phyloP scores from a whole-genome alignment of 1,139 yeast genomes.

The Sugiyamaella xylanicola region DNA sequence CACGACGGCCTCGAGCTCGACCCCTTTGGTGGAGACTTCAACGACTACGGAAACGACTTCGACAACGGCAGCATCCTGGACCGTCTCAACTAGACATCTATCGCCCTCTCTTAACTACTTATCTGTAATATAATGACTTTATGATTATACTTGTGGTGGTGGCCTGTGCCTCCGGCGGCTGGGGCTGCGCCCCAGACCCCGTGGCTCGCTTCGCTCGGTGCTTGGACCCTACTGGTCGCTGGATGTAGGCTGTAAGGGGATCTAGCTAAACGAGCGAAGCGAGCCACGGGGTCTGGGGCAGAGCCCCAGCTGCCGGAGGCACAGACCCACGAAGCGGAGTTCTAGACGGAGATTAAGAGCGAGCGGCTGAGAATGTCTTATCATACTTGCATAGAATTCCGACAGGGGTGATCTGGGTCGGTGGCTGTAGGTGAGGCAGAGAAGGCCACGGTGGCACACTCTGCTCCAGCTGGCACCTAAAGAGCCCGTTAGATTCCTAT shows the following conservation, averaged over 20 bases:
- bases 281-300: constrained; percentile 6
- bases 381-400: not conserved
- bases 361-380: not conserved
- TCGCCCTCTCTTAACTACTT: not conserved
- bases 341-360: not conserved
- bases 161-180: constrained; percentile 4
- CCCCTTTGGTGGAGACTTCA: constrained; percentile 21
- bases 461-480: too few species aligned
- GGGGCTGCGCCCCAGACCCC: constrained; percentile 1
- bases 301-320: constrained; percentile 7
- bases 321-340: constrained; percentile 1
- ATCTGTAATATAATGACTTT: constrained; percentile 17
- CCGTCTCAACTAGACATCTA: constrained; percentile 15
- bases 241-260: too few species aligned
- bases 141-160: not conserved
- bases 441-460: too few species aligned
- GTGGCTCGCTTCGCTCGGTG: not conserved
- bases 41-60: constrained; percentile 21
- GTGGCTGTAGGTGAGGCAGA: too few species aligned
- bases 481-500: too few species aligned
- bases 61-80: constrained; percentile 19
- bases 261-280: not conserved
- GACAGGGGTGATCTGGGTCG: too few species aligned
- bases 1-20: constrained; percentile 19
- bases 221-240: too few species aligned